Percentiles rank a stretch among this genome's conserved stretches.
phyloP scores from a whole-genome alignment of 495 filamentous ascomycete species.

The Xylaria intraflava region DNA sequence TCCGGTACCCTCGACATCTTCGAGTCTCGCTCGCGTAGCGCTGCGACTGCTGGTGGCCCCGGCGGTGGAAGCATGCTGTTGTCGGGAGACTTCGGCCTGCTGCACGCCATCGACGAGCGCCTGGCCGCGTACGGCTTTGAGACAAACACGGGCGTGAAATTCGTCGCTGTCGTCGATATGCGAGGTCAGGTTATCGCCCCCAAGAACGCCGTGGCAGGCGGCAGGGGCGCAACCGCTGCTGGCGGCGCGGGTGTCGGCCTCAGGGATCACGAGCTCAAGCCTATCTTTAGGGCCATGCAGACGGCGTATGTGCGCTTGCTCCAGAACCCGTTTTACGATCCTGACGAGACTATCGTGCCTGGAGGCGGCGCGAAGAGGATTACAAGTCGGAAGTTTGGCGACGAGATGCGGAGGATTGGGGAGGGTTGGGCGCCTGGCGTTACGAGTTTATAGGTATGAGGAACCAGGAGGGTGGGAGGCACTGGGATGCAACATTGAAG shows the following conservation, averaged over 20 bases:
- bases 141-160: slow-evolving; percentile 90
- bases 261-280: slow-evolving; percentile 70
- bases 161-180: slow-evolving; percentile 85
- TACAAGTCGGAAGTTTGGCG: slow-evolving; percentile 69
- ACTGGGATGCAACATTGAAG: neutral
- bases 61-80: slow-evolving; percentile 35
- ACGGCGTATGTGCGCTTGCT: slow-evolving; percentile 81
- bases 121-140: slow-evolving; percentile 90
- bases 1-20: slow-evolving; percentile 91
- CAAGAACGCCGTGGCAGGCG: slow-evolving; percentile 16
- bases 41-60: slow-evolving; percentile 26
- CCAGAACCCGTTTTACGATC: slow-evolving; percentile 92
- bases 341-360: slow-evolving; percentile 59
- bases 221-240: slow-evolving; percentile 1
- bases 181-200: slow-evolving; percentile 44
- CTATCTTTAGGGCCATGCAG: slow-evolving; percentile 83
- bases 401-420: slow-evolving; percentile 79
- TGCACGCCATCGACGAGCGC: slow-evolving; percentile 89
- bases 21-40: slow-evolving; percentile 61
- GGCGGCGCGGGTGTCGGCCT: slow-evolving; percentile 18
- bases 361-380: slow-evolving; percentile 60
- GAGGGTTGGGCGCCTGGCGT: slow-evolving; percentile 59
- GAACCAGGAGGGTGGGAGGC: neutral
- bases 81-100: slow-evolving; percentile 76
- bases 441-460: slow-evolving; percentile 25